Evolutionary conservation across 1,139 yeast genomes (phyloP), one percentile per base, ranked within the genome.

Genomic region (Keqinozyma sinolaborantium): DNA sequence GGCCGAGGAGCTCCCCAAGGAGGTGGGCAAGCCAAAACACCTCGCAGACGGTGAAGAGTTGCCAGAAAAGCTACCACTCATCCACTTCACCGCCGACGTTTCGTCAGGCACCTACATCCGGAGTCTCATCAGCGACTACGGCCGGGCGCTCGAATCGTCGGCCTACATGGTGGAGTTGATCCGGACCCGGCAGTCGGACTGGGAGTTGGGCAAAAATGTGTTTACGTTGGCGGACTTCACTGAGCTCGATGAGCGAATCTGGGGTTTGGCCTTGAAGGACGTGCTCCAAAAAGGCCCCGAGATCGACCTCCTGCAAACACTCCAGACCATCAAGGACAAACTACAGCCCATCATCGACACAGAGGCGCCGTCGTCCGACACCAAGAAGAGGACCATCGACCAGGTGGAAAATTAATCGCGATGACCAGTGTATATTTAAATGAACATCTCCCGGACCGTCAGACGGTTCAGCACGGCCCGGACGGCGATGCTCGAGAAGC

Each of bases 81-180:
- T 88, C 24, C 92, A 83, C 47, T 74, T 92, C 44, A 72, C 73
- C 9, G 77, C 95, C 9, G 75, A 77, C 28, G 98, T 92, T 1
- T 84, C 96, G 1, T 87, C 97, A 0, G 99, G 99, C 1, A 92
- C 98, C 0, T 94, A 94, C 49, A 90, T 94, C 30, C 73, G 98
- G 44, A 84, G 97, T 11, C 64, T 94, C 35, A 71, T 92, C 29
- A 87, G 95, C 56, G 98, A 94, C 50, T 70, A 86, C 30, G 97
- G 96, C 2, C 73, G 85, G 39, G 83, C 92, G 0, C 61, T 90
- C 51, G 82, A 82, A 12, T 77, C 90, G 0, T 78, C 88, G 12
- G 88, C 95, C 0, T 90, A 87, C 50, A 90, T 94, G 96, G 95
- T 84, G 7, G 81, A 79, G 42, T 72, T 94, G 34, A 73, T 78